Conservation (phyloP, 768 basidiomycete species). For the Mycena filopes region DNA sequence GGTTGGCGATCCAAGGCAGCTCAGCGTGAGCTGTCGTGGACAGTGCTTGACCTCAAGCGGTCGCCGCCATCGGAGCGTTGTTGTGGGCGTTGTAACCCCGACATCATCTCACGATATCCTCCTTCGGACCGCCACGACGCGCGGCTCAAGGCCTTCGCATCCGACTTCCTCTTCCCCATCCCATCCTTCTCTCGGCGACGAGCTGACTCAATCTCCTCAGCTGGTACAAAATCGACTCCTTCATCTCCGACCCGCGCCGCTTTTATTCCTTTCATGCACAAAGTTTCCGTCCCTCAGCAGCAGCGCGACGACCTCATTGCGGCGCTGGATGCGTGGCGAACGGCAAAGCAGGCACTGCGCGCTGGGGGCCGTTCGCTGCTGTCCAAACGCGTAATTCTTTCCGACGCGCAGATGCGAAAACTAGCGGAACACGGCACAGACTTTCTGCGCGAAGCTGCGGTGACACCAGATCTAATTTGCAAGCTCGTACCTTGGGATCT, state of each 20-base stretch:
- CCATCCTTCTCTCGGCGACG: constrained; percentile 14
- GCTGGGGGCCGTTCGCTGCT: constrained; percentile 4
- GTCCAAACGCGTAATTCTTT: constrained; percentile 11
- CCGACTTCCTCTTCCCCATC: constrained; percentile 15
- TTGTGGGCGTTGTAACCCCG: constrained; percentile 10
- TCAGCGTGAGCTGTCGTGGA: constrained; percentile 23
- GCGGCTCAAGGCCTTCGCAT: constrained; percentile 20
- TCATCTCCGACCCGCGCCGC: not conserved
- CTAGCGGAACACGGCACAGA: constrained; percentile 7
- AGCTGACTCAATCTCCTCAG: constrained; percentile 14
- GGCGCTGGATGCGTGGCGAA: constrained; percentile 8
- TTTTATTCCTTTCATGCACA: constrained; percentile 7
- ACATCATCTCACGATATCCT: constrained; percentile 19
- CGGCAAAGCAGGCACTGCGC: not conserved
- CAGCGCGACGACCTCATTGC: constrained; percentile 15
- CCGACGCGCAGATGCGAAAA: constrained; percentile 9
- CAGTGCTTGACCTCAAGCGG: constrained; percentile 20
- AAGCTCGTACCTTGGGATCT: constrained; percentile 12
- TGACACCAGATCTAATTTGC: constrained; percentile 14
- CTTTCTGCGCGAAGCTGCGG: constrained; percentile 10
- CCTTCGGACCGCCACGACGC: constrained; percentile 15
- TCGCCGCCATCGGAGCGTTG: constrained; percentile 13
- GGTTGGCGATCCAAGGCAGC: constrained; percentile 18
- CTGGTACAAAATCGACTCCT: not conserved
- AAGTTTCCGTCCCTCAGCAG: constrained; percentile 6